Evolutionary conservation across 2,329 filamentous ascomycete species (phyloP).

Genomic region (Aspergillus pseudotamarii): DNA sequence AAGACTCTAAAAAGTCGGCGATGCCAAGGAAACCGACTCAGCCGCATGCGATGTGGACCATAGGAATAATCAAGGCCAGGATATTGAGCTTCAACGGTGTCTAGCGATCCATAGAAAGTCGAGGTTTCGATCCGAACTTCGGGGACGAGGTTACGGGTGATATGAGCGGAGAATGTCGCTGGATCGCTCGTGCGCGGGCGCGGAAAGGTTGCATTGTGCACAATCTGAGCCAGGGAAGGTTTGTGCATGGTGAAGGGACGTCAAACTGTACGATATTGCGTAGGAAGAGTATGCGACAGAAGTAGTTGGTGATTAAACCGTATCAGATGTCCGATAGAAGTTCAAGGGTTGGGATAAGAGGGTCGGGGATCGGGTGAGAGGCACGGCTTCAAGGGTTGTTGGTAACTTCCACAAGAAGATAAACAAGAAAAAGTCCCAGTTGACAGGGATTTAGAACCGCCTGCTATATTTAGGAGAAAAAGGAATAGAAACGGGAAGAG

Average conservation of each 20-base stretch:
- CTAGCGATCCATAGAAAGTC: conserved; percentile 65
- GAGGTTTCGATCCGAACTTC: conserved; percentile 67
- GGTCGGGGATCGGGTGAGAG: conserved; percentile 4
- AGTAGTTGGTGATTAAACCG: not conserved
- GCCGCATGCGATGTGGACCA: conserved; percentile 62
- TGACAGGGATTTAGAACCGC: conserved; percentile 14
- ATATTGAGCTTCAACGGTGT: conserved; percentile 67
- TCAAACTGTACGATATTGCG: not conserved
- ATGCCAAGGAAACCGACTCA: conserved; percentile 65
- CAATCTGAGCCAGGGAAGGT: conserved; percentile 59
- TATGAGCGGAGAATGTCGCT: conserved; percentile 60
- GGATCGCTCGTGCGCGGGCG: conserved; percentile 60
- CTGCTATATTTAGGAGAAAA: conserved; percentile 20
- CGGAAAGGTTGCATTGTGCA: conserved; percentile 63
- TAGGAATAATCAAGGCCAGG: conserved; percentile 67
- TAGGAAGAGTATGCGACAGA: not conserved
- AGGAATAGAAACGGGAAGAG: conserved; percentile 7
- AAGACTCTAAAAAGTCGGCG: conserved; percentile 62
- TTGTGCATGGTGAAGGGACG: conserved; percentile 57
- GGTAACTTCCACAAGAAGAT: not conserved
- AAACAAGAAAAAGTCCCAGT: conserved; percentile 10
- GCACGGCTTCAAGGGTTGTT: not conserved
- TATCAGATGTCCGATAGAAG: not conserved
- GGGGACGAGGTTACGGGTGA: conserved; percentile 64
- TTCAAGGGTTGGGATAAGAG: not conserved